phyloP scores from a whole-genome alignment of 2,329 filamentous ascomycete genomes.

The Pseudogymnoascus sp. region DNA sequence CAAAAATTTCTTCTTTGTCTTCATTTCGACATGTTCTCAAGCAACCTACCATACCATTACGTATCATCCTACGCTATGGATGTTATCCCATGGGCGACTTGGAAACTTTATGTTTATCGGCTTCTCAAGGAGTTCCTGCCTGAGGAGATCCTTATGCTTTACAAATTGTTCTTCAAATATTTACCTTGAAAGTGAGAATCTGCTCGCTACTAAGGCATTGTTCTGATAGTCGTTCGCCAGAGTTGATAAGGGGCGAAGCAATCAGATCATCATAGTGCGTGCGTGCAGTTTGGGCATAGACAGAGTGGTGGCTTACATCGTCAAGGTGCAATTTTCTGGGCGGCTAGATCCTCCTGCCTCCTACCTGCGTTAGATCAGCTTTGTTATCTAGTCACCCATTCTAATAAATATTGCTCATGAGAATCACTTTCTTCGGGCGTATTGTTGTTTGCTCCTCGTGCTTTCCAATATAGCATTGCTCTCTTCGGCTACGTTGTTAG shows the following conservation, averaged over 20 bases:
- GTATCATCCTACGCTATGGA: slow-evolving; percentile 47
- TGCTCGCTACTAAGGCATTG: background rate
- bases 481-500: background rate
- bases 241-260: background rate
- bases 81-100: slow-evolving; percentile 46
- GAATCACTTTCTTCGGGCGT: background rate
- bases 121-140: slow-evolving; percentile 35
- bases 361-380: slow-evolving; percentile 22
- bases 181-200: background rate
- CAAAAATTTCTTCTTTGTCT: slow-evolving; percentile 24
- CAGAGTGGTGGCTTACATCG: slow-evolving; percentile 4
- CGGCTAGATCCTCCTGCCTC: slow-evolving; percentile 20
- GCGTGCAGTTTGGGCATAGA: slow-evolving; percentile 4
- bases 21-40: slow-evolving; percentile 27
- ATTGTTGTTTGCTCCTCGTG: background rate
- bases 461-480: slow-evolving; percentile 6
- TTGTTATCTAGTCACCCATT: slow-evolving; percentile 29
- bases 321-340: slow-evolving; percentile 14
- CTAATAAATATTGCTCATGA: slow-evolving; percentile 20
- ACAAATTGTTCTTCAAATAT: slow-evolving; percentile 9
- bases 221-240: slow-evolving; percentile 1
- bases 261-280: background rate
- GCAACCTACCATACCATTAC: slow-evolving; percentile 34
- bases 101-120: slow-evolving; percentile 54
- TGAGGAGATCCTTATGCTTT: background rate